phyloP scores from a whole-genome alignment of 352 stramenopile genomes.

The Globisporangium okanoganense region DNA sequence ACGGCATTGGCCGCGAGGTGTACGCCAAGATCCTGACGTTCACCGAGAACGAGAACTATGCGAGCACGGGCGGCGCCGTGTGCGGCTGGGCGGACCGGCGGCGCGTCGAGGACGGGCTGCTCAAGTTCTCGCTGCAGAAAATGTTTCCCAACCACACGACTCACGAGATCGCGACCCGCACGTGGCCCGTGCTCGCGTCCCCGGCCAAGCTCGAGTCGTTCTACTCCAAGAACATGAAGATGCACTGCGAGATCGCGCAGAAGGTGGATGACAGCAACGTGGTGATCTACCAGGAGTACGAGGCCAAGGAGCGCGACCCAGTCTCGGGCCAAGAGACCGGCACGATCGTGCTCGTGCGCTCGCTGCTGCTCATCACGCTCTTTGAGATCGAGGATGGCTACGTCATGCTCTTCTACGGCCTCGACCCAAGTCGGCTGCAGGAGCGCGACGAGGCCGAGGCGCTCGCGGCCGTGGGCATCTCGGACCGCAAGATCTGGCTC shows the following conservation, averaged over 20 bases:
- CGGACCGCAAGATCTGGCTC: conserved; percentile 19
- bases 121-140: conserved; percentile 33
- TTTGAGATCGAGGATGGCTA: conserved; percentile 31
- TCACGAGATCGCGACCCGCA: conserved; percentile 15
- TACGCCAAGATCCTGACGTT: conserved; percentile 28
- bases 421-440: conserved; percentile 22
- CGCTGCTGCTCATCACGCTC: conserved; percentile 32
- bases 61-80: conserved; percentile 20
- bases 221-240: conserved; percentile 31
- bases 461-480: conserved; percentile 17
- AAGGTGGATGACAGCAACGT: conserved; percentile 31
- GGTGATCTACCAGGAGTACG: conserved; percentile 35
- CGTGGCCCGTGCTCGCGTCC: conserved; percentile 25
- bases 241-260: conserved; percentile 28
- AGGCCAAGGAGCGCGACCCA: conserved; percentile 20
- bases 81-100: conserved; percentile 32
- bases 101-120: conserved; percentile 24
- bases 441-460: conserved; percentile 19
- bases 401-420: conserved; percentile 33
- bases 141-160: conserved; percentile 15
- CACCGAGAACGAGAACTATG: conserved; percentile 17
- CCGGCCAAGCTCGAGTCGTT: conserved; percentile 18
- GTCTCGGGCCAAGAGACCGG: conserved; percentile 15
- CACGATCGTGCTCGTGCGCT: conserved; percentile 20
- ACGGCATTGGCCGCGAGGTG: conserved; percentile 22